phyloP scores from a whole-genome alignment of 2,329 filamentous ascomycete species.

The Cercospora sojina region DNA sequence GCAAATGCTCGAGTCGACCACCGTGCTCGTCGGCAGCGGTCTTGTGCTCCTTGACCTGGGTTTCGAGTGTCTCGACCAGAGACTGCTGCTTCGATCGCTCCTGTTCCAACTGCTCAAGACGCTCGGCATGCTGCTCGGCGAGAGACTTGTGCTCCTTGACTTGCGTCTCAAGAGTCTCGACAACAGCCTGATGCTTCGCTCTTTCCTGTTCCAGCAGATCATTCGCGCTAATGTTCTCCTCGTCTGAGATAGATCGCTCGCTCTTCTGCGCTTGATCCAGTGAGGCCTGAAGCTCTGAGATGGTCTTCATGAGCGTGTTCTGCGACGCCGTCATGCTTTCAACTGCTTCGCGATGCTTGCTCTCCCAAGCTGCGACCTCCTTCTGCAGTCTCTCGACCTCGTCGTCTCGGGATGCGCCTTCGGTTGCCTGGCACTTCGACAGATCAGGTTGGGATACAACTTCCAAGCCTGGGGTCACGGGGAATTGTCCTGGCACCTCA shows the following conservation, averaged over 20 bases:
- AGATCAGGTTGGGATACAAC: constrained; percentile 33
- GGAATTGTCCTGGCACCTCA: constrained; percentile 42
- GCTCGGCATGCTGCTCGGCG: constrained; percentile 66
- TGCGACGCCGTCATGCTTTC: constrained; percentile 71
- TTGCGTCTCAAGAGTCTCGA: constrained; percentile 64
- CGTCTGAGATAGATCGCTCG: constrained; percentile 32
- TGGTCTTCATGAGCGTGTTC: constrained; percentile 67
- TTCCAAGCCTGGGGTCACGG: constrained; percentile 38
- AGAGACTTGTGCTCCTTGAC: constrained; percentile 78
- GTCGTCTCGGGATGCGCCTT: constrained; percentile 34
- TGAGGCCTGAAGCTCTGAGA: constrained; percentile 70
- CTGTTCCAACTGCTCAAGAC: constrained; percentile 60
- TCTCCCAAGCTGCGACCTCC: constrained; percentile 73
- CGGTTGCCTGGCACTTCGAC: constrained; percentile 27
- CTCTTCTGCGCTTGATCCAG: constrained; percentile 41
- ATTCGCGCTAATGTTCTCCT: neutral
- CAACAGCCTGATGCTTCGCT: constrained; percentile 51
- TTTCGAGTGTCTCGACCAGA: constrained; percentile 60
- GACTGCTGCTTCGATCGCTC: constrained; percentile 51
- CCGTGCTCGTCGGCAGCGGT: constrained; percentile 67
- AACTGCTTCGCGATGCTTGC: constrained; percentile 70
- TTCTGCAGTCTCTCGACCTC: constrained; percentile 66
- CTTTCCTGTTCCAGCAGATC: constrained; percentile 42
- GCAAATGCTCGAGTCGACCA: constrained; percentile 69
- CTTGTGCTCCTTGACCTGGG: constrained; percentile 80